These are phyloP conservation scores for Alternaria sp. DNA, from an alignment of 2,329 filamentous ascomycete genomes.

Conservation along the genomic window DNA sequence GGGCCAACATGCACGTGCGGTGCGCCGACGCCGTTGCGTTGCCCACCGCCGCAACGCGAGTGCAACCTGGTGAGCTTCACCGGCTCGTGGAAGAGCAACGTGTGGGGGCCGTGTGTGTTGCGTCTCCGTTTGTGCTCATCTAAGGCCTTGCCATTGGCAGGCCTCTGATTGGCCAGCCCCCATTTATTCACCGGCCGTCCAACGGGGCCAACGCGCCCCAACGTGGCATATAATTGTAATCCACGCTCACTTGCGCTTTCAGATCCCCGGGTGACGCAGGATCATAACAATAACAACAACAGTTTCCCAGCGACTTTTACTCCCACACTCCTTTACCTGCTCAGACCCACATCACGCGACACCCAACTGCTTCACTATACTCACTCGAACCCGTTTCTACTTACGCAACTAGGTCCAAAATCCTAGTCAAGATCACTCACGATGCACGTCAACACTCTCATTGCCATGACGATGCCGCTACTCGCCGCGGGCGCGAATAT, in stretches of 20 bases:
- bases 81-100: neutral
- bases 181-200: neutral
- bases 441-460: neutral
- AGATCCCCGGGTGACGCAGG: neutral
- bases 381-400: neutral
- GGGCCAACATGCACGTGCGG: neutral
- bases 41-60: neutral
- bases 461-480: neutral
- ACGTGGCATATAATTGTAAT: neutral
- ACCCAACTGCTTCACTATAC: neutral
- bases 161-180: neutral
- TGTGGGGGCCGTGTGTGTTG: neutral
- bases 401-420: neutral
- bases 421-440: neutral
- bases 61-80: neutral
- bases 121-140: neutral
- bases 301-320: neutral
- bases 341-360: neutral
- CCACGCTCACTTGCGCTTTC: conserved; percentile 6
- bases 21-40: neutral
- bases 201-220: neutral
- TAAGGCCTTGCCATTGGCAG: neutral
- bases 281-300: neutral
- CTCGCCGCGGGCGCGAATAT: neutral
- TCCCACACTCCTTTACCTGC: neutral